A percentile compares a stretch with the other conserved stretches of the same genome.
Conservation (phyloP, 805 yeast species). For the Wickerhamiella occidentalis region DNA sequence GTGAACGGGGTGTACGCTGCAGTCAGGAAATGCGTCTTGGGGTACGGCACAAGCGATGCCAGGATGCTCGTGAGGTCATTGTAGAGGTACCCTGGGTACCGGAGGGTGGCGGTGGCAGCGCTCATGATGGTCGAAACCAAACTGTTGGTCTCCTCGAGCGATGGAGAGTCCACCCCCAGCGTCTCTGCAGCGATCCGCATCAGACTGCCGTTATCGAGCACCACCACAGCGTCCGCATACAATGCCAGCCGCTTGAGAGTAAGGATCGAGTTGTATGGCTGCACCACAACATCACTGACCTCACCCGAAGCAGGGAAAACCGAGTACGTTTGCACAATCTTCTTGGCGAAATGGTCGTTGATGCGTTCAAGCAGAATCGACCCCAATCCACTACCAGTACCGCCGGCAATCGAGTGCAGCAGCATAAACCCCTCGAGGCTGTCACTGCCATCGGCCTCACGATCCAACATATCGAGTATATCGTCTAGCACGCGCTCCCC, state of each 20-base stretch:
- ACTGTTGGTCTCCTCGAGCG: slow-evolving; percentile 71
- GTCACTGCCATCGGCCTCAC: slow-evolving; percentile 85
- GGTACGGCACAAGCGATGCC: slow-evolving; percentile 75
- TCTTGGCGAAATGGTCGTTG: slow-evolving; percentile 72
- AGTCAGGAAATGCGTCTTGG: slow-evolving; percentile 61
- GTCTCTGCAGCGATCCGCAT: slow-evolving; percentile 55
- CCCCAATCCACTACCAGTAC: slow-evolving; percentile 96
- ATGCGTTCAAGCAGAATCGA: slow-evolving; percentile 65
- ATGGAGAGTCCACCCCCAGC: slow-evolving; percentile 45
- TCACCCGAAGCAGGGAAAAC: slow-evolving; percentile 72
- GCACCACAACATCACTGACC: slow-evolving; percentile 93
- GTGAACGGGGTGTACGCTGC: slow-evolving; percentile 71
- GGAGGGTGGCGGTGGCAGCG: slow-evolving; percentile 69
- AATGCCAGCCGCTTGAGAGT: slow-evolving; percentile 74
- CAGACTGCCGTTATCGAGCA: slow-evolving; percentile 82
- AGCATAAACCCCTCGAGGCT: slow-evolving; percentile 82
- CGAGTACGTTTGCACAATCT: slow-evolving; percentile 70
- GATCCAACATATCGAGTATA: slow-evolving; percentile 70
- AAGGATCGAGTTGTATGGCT: slow-evolving; percentile 83
- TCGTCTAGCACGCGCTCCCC: slow-evolving; percentile 60
- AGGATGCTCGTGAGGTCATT: slow-evolving; percentile 71
- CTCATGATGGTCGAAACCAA: slow-evolving; percentile 77
- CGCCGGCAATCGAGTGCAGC: slow-evolving; percentile 93
- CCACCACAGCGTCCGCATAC: slow-evolving; percentile 75
- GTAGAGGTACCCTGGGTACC: slow-evolving; percentile 88